Evolutionary conservation across 768 basidiomycete species (phyloP), one percentile per base, ranked within the genome.

Genomic region (Mycena rebaudengoi): DNA sequence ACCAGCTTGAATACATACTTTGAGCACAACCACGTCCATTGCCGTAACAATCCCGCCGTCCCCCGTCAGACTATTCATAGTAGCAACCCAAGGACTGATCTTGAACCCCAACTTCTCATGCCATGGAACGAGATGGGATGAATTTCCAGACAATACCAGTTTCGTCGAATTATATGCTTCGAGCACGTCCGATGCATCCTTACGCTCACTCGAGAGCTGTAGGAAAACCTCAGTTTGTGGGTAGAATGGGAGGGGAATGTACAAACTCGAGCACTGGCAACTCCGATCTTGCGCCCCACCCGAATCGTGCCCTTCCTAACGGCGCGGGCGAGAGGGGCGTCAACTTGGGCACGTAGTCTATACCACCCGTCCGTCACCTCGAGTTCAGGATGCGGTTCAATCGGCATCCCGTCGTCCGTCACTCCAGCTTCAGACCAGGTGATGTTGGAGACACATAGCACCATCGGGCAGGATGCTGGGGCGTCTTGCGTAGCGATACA

Each of bases 301-400:
- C 81, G 79, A 45, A 99, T 84, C 45, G 84, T 80, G 0, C 92
- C 90, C 25, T 83, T 84, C 45, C 81, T 80, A 10, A 92, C 77
- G 2, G 94, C 96, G 43, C 91, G 84, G 3, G 83, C 83, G 21
- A 99, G 80, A 4, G 91, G 85, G 20, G 78, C 77, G 75, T 99
- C 98, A 13, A 94, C 81, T 45, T 83, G 83, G 0, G 95, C 92
- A 14, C 88, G 86, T 7, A 99, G 80, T 28, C 89, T 80, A 70
- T 99, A 99, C 98, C 98, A 99, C 14, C 98, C 98, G 72, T 99
- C 98, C 0, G 95, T 96, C n/a, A 99, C 79, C 75, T 98, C 98
- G 7, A 99, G 76, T 66, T 89, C 86, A 0, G 90, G 85, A 68
- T 82, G 75, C 3, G 79, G 71, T 23, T 78, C 78, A 26, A 76